A percentile compares a stretch with the other conserved stretches of the same genome.
phyloP scores from a whole-genome alignment of 2,329 filamentous ascomycete species.

The Colletotrichum siamense region DNA sequence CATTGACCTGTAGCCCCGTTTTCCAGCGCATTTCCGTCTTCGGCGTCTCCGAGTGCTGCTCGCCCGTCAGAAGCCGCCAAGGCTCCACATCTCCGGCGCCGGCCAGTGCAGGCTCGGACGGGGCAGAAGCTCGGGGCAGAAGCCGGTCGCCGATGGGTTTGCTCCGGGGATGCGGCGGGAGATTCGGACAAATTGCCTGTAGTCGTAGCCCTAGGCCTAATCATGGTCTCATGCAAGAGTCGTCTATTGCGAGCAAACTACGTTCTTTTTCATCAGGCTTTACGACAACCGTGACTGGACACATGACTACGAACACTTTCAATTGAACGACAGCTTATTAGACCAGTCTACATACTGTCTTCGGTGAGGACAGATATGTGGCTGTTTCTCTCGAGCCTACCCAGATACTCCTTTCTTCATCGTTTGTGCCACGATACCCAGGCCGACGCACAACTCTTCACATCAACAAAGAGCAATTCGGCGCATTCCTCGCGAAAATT shows the following conservation, averaged over 20 bases:
- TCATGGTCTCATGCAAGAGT: neutral
- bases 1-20: neutral
- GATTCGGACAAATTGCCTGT: rapidly evolving
- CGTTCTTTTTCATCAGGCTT: neutral
- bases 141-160: neutral
- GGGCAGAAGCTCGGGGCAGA: too few species aligned
- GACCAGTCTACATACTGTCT: neutral
- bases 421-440: neutral
- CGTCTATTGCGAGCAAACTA: neutral
- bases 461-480: neutral
- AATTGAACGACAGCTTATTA: too few species aligned
- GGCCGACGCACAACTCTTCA: neutral
- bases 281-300: neutral
- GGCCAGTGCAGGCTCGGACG: neutral
- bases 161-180: neutral
- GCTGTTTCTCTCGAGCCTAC: rapidly evolving
- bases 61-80: neutral
- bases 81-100: neutral
- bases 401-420: rapidly evolving
- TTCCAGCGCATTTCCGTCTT: neutral
- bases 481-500: neutral
- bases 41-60: neutral
- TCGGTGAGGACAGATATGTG: neutral
- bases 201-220: neutral
- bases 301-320: too few species aligned